Evolutionary conservation across 352 stramenopile species (phyloP).

Genomic region (Elongisporangium prolatum): DNA sequence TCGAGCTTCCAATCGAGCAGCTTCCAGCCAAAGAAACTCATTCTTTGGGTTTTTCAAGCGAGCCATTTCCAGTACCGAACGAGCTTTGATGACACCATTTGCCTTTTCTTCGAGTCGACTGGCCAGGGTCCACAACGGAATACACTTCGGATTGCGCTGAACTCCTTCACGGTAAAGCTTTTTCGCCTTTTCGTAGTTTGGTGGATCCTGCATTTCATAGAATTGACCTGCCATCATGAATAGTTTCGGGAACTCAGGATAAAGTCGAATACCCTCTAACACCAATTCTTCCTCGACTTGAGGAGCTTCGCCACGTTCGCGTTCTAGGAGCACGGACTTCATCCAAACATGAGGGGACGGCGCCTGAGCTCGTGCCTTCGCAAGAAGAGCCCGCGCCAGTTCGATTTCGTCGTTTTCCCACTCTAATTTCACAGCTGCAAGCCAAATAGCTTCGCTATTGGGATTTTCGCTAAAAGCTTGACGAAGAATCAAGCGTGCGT

Average conservation of each 20-base stretch:
- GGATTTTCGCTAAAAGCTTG: conserved; percentile 96
- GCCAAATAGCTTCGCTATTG: conserved; percentile 93
- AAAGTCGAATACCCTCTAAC: conserved; percentile 87
- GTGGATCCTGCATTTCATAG: conserved; percentile 56
- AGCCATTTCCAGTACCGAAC: conserved; percentile 95
- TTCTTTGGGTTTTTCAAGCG: conserved; percentile 95
- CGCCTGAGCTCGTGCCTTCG: conserved; percentile 74
- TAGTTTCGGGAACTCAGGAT: conserved; percentile 92
- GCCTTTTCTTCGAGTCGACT: conserved; percentile 92
- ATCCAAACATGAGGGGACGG: conserved; percentile 94
- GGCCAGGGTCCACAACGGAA: conserved; percentile 93
- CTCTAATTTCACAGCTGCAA: conserved; percentile 98
- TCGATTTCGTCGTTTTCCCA: conserved; percentile 98
- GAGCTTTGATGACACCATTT: conserved; percentile 92
- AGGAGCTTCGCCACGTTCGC: conserved; percentile 51
- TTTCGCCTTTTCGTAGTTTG: conserved; percentile 73
- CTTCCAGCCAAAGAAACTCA: conserved; percentile 94
- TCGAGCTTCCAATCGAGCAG: conserved; percentile 92
- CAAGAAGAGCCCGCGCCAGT: conserved; percentile 80
- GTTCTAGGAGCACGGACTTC: conserved; percentile 97
- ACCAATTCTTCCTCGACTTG: conserved; percentile 84
- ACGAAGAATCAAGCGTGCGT: conserved; percentile 91
- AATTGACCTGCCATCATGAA: conserved; percentile 98
- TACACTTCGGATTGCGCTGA: conserved; percentile 89
- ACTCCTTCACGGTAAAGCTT: conserved; percentile 93